Percentiles rank a stretch among this genome's conserved stretches.
phyloP scores from a whole-genome alignment of 2,329 filamentous ascomycete genomes.

The Aspergillus tamarii region DNA sequence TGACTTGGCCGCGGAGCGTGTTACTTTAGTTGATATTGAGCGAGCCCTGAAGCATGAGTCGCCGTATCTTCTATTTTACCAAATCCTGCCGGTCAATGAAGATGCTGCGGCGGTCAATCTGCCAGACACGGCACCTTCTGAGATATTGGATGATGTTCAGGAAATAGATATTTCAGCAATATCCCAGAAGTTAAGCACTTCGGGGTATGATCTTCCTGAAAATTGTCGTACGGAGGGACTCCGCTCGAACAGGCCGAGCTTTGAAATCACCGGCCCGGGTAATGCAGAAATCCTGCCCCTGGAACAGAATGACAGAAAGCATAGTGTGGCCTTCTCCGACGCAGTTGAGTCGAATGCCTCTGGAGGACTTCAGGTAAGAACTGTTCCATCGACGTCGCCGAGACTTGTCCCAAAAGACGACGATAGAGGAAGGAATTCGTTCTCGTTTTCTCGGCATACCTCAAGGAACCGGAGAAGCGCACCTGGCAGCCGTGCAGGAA shows the following conservation, averaged over 20 bases:
- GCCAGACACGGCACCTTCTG: conserved; percentile 37
- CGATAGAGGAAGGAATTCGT: conserved; percentile 23
- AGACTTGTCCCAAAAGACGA: conserved; percentile 30
- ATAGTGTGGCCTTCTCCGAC: conserved; percentile 35
- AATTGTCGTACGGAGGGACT: conserved; percentile 26
- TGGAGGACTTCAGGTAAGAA: conserved; percentile 22
- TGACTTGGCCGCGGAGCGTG: conserved; percentile 74
- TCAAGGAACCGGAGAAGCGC: conserved; percentile 36
- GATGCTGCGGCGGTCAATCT: conserved; percentile 48
- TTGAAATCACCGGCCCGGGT: conserved; percentile 40
- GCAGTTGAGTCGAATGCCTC: conserved; percentile 16
- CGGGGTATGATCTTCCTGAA: conserved; percentile 21
- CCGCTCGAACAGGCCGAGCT: conserved; percentile 38
- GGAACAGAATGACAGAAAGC: conserved; percentile 24
- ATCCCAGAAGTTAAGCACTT: conserved; percentile 22
- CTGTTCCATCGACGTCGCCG: conserved; percentile 29
- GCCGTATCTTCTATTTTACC: conserved; percentile 93
- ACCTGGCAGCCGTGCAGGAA: conserved; percentile 39
- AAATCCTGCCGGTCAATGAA: conserved; percentile 84
- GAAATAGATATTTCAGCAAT: conserved; percentile 26
- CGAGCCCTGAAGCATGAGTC: conserved; percentile 80
- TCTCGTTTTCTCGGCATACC: conserved; percentile 33
- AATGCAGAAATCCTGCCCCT: conserved; percentile 23
- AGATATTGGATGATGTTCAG: conserved; percentile 28
- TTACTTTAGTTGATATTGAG: conserved; percentile 77